phyloP scores from a whole-genome alignment of 1,284 basidiomycete species.

The Marasmius oreades region DNA sequence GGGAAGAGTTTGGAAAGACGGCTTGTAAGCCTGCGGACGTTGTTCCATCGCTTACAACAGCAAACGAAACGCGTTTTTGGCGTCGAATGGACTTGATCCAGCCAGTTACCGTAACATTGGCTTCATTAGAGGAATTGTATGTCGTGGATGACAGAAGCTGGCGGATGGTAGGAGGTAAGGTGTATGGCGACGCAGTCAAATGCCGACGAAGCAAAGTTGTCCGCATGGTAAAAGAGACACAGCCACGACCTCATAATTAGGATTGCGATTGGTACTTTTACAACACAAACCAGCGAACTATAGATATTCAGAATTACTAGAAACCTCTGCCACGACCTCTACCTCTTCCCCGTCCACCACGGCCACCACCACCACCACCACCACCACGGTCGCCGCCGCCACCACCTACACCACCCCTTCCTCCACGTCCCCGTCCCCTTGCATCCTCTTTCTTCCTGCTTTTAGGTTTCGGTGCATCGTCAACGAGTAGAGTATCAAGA shows the following conservation, averaged over 20 bases:
- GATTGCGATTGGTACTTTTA: background rate
- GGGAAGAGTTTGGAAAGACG: conserved; percentile 54
- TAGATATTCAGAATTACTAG: conserved; percentile 15
- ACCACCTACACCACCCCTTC: conserved; percentile 38
- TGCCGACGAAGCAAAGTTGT: background rate
- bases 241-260: background rate
- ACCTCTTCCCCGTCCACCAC: conserved; percentile 42
- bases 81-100: conserved; percentile 84
- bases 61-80: conserved; percentile 86
- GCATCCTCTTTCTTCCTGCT: conserved; percentile 77
- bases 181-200: too few species aligned
- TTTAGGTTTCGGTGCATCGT: conserved; percentile 97
- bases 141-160: background rate
- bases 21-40: conserved; percentile 69
- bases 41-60: conserved; percentile 81
- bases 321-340: conserved; percentile 36
- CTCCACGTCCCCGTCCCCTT: conserved; percentile 61
- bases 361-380: conserved; percentile 43
- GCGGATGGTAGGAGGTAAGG: background rate
- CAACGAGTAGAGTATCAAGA: conserved; percentile 93
- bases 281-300: background rate
- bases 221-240: background rate
- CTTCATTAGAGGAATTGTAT: background rate
- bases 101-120: conserved; percentile 45
- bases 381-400: conserved; percentile 48